These are phyloP conservation scores for Sporothrix protearum DNA, from an alignment of 2,329 filamentous ascomycete genomes.

Conservation along the genomic window DNA sequence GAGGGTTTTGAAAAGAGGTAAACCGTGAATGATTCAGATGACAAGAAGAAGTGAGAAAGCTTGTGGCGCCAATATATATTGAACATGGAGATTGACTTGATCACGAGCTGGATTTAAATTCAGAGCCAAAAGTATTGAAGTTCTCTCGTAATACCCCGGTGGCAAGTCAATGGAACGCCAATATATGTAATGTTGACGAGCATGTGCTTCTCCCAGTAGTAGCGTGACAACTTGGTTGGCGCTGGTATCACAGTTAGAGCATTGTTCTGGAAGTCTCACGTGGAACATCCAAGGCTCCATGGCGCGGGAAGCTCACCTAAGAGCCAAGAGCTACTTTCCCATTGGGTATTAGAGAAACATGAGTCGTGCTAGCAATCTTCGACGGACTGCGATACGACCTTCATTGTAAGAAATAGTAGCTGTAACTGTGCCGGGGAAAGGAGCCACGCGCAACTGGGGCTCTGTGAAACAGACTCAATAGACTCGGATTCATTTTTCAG, in stretches of 20 bases:
- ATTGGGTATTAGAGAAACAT: neutral
- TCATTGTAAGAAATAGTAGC: no score
- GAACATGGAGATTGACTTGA: neutral
- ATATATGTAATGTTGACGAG: neutral
- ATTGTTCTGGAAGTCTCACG: neutral
- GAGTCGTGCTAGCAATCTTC: neutral
- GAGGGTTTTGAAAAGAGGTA: neutral
- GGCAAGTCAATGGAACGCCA: neutral
- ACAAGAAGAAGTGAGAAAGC: neutral
- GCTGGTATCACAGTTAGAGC: neutral
- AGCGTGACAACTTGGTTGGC: neutral
- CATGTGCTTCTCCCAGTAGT: neutral
- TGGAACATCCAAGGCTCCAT: neutral
- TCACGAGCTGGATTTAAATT: neutral
- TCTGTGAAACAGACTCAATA: no score
- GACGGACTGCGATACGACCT: neutral
- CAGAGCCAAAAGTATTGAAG: neutral
- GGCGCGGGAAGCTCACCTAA: no score
- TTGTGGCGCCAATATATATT: neutral
- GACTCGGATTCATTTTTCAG: no score
- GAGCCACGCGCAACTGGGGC: no score
- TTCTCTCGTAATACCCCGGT: neutral
- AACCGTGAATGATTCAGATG: neutral
- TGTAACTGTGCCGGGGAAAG: no score
- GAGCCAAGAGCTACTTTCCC: neutral